These are phyloP conservation scores for Eucalyptus victrix DNA, from an alignment of 345 rosid genomes.

Conservation along the genomic window DNA sequence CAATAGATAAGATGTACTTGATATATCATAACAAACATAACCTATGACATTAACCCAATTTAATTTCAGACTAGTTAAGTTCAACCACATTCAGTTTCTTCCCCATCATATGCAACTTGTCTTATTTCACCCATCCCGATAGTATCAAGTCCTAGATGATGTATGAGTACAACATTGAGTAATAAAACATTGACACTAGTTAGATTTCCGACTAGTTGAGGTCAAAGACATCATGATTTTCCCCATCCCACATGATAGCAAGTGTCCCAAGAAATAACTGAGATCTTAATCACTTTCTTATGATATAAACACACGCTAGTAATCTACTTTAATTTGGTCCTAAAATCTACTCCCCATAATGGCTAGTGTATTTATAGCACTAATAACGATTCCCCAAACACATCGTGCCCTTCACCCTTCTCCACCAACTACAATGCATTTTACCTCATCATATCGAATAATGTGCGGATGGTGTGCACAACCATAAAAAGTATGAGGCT, in stretches of 20 bases:
- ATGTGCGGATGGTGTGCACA: not conserved
- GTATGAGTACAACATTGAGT: too few relatives aligned
- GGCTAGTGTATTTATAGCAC: not conserved
- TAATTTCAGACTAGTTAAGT: too few relatives aligned
- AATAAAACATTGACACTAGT: too few relatives aligned
- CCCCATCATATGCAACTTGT: too few relatives aligned
- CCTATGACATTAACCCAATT: too few relatives aligned
- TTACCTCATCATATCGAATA: not conserved
- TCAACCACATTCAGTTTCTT: too few relatives aligned
- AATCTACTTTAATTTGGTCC: not conserved
- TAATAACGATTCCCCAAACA: not conserved
- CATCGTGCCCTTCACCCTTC: not conserved
- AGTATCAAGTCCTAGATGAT: too few relatives aligned
- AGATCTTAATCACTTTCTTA: not conserved
- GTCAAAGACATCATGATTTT: too few relatives aligned
- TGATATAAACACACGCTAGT: not conserved
- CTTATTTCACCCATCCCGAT: too few relatives aligned
- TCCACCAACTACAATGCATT: not conserved
- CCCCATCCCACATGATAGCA: not conserved
- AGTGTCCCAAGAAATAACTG: not conserved
- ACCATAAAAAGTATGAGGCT: not conserved
- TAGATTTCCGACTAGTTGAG: too few relatives aligned
- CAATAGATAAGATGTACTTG: too few relatives aligned
- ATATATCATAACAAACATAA: too few relatives aligned
- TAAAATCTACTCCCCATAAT: not conserved